Evolutionary conservation across 805 yeast species (phyloP).

Genomic region (Teunomyces tritomae): DNA sequence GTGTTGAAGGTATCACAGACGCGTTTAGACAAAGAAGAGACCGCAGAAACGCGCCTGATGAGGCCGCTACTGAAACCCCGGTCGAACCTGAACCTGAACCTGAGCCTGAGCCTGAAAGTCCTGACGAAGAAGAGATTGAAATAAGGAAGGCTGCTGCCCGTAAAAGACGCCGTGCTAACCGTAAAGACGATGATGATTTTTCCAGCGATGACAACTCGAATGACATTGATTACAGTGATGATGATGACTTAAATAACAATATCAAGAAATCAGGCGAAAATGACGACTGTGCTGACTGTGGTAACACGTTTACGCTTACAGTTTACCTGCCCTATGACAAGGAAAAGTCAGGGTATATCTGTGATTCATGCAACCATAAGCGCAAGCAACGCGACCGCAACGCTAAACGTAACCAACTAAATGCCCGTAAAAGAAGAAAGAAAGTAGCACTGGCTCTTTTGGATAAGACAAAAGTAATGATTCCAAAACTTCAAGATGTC

Average conservation of each 20-base stretch:
- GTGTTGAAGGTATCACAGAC: slow-evolving; percentile 88
- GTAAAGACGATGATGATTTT: slow-evolving; percentile 18
- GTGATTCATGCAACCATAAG: slow-evolving; percentile 56
- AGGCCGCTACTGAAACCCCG: slow-evolving; percentile 5
- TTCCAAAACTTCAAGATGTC: slow-evolving; percentile 77
- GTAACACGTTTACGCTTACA: slow-evolving; percentile 52
- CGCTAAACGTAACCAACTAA: slow-evolving; percentile 51
- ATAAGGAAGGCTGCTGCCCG: slow-evolving; percentile 35
- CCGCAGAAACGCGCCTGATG: slow-evolving; percentile 21
- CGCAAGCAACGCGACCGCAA: slow-evolving; percentile 41
- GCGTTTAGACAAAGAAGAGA: slow-evolving; percentile 52
- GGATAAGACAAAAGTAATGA: slow-evolving; percentile 59
- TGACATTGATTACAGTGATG: slow-evolving; percentile 26
- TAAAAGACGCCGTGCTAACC: slow-evolving; percentile 36
- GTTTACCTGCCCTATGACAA: slow-evolving; percentile 61
- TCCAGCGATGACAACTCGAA: slow-evolving; percentile 33
- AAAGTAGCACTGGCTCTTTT: slow-evolving; percentile 81
- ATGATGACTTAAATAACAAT: slow-evolving; percentile 20
- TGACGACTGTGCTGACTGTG: slow-evolving; percentile 65
- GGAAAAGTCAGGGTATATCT: slow-evolving; percentile 59
- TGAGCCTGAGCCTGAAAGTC: background rate
- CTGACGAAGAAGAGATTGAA: slow-evolving; percentile 24
- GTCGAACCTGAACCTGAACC: slow-evolving; percentile 1
- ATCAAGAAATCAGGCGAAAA: slow-evolving; percentile 46
- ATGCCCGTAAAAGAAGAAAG: slow-evolving; percentile 71